Percentiles rank a stretch among this genome's conserved stretches.
Evolutionary conservation across 2,329 filamentous ascomycete genomes (phyloP).

Genomic region (Tolypocladium sp.): DNA sequence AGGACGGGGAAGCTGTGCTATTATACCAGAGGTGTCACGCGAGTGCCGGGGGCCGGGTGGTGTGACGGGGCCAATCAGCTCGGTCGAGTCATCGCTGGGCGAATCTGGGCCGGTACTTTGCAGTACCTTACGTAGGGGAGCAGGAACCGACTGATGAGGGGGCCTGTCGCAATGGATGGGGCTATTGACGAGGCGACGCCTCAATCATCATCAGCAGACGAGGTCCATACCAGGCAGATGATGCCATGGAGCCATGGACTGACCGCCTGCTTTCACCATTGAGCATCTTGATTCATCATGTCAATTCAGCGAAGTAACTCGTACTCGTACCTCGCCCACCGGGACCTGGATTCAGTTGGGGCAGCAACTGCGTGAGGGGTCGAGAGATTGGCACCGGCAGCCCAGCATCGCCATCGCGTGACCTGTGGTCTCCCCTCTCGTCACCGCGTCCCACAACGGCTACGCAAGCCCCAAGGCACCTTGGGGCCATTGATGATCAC

Average conservation of each 20-base stretch:
- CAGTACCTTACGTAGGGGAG: too few relatives aligned
- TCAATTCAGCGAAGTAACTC: not conserved
- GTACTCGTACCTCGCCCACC: not conserved
- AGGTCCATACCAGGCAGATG: not conserved
- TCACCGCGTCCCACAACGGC: not conserved
- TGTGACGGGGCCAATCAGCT: conserved; percentile 6
- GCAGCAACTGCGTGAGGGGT: not conserved
- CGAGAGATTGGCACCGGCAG: not conserved
- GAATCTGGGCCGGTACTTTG: not conserved
- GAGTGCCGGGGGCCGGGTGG: conserved; percentile 8
- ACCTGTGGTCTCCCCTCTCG: not conserved
- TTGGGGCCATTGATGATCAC: not conserved
- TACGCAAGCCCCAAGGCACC: not conserved
- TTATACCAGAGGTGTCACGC: conserved; percentile 13
- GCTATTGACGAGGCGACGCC: not conserved
- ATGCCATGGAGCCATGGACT: not conserved
- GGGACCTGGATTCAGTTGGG: not conserved
- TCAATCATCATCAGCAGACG: not conserved
- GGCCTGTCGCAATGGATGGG: not conserved
- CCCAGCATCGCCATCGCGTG: not conserved
- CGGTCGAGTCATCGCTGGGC: not conserved
- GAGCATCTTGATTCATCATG: not conserved
- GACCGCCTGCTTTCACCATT: not conserved
- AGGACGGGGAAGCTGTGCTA: conserved; percentile 7
- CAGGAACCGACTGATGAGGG: not conserved